Conservation (phyloP, 1,139 yeast genomes). For the Yamadazyma blattariae region DNA sequence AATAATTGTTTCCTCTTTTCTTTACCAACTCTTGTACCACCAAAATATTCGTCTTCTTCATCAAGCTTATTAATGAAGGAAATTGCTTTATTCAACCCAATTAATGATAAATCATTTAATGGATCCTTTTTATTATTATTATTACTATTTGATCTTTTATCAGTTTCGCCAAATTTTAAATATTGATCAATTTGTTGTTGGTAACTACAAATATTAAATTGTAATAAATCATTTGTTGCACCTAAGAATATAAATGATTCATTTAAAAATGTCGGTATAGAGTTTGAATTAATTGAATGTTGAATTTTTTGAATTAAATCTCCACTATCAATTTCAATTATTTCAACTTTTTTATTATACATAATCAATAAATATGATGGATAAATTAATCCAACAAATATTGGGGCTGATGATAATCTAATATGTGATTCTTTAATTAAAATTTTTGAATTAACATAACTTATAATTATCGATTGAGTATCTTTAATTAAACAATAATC, state of each 20-base stretch:
- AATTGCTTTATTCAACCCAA: conserved; percentile 38
- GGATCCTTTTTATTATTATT: conserved; percentile 22
- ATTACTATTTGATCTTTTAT: conserved; percentile 7
- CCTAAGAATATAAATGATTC: conserved; percentile 22
- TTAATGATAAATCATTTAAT: conserved; percentile 26
- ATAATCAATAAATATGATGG: conserved; percentile 48
- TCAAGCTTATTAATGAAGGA: conserved; percentile 26
- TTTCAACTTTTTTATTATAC: conserved; percentile 39
- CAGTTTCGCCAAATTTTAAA: conserved; percentile 16
- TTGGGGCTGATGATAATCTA: conserved; percentile 31
- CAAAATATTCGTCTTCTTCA: conserved; percentile 23
- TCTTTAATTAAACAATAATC: conserved; percentile 27
- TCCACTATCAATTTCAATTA: conserved; percentile 45
- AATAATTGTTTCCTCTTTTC: conserved; percentile 30
- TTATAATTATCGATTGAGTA: conserved; percentile 18
- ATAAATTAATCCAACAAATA: conserved; percentile 28
- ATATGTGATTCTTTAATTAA: conserved; percentile 20
- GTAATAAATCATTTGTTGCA: conserved; percentile 27
- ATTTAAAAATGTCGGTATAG: conserved; percentile 16
- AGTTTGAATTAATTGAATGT: conserved; percentile 29
- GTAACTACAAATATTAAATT: conserved; percentile 29
- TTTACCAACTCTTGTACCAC: conserved; percentile 14
- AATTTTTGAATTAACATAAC: conserved; percentile 7
- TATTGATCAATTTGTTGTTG: conserved; percentile 43
- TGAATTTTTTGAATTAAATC: conserved; percentile 37